phyloP scores from a whole-genome alignment of 495 filamentous ascomycete genomes.

The Chlorociboria aeruginascens region DNA sequence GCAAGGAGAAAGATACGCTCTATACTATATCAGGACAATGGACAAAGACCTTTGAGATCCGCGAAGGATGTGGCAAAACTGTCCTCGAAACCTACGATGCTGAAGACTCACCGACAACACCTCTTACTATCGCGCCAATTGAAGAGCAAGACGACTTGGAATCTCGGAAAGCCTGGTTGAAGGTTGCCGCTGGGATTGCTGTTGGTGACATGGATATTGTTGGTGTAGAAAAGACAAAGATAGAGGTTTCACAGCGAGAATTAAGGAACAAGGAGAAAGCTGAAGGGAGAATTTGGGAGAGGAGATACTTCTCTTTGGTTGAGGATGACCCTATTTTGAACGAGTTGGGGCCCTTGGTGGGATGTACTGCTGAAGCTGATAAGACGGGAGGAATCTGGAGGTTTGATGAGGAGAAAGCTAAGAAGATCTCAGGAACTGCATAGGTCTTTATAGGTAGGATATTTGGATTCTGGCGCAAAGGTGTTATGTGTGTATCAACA shows the following conservation, averaged over 20 bases:
- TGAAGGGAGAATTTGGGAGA: conserved; percentile 72
- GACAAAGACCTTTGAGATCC: conserved; percentile 77
- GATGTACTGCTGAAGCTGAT: conserved; percentile 33
- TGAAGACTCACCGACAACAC: conserved; percentile 44
- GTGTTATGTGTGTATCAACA: no score
- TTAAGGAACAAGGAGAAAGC: conserved; percentile 69
- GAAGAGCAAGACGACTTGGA: conserved; percentile 83
- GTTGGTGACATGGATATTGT: conserved; percentile 78
- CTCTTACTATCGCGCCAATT: conserved; percentile 61
- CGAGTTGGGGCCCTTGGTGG: conserved; percentile 12
- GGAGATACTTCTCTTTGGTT: conserved; percentile 64
- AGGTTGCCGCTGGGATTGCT: conserved; percentile 73
- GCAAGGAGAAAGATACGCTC: conserved; percentile 71
- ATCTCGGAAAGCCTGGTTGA: conserved; percentile 78
- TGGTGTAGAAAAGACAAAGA: conserved; percentile 69
- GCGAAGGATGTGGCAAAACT: conserved; percentile 59
- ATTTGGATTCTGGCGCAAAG: no score
- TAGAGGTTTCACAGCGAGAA: conserved; percentile 85
- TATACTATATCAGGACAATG: conserved; percentile 90
- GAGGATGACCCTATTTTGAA: conserved; percentile 14
- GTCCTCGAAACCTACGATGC: conserved; percentile 64
- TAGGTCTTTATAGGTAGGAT: no score
- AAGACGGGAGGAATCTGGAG: conserved; percentile 65
- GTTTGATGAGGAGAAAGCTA: conserved; percentile 46
- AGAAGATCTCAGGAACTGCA: background rate